Evolutionary conservation across 257 asterid genomes (phyloP), one percentile per base, ranked within the genome.

Genomic region (Handroanthus guayacan): DNA sequence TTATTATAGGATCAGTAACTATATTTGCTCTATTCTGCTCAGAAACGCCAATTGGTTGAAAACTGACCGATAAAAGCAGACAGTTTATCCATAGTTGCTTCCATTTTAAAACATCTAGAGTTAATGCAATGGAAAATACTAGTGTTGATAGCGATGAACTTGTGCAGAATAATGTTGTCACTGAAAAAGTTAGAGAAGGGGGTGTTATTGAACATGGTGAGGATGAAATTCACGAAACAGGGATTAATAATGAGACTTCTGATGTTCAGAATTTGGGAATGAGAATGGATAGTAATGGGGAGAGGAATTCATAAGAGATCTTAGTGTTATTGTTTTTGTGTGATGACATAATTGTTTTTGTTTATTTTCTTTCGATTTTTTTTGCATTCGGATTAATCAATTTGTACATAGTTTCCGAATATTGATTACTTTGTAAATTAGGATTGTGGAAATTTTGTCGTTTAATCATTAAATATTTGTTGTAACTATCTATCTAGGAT

Each of bases 1-100:
- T 88, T 9, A 64, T 89, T 5, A 55, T 84, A 64, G 91, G 84
- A 61, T 83, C 86, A 9, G 78, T 84, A 12, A 77, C 83, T 39
- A 0, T 82, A n/a, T 58, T 83, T 13, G 81, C 92, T 13, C 62
- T 85, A 0, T 77, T 90, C 45, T 87, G 82, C 78, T 89, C 90
- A 0, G 82, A 78, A n/a, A 75, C 89, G 8, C 38, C 82, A 48
- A 16, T 86, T 14, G 90, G 90, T 36, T 71, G 63, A 45, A 82
- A 58, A 62, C 0, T 86, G 10, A 36, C 73, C 2, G 10, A 2
- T 5, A 72, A n/a, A 5, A 60, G 36, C 1, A 57, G 50, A 0
- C 47, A 58, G 2, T 64, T 77, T 51, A 39, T 84, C 18, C 70
- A 48, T 10, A 11, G 0, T 5, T 68, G 25, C 63, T 17, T 74